Conservation (phyloP, 148 eudicot species). For the Chenopodium quinoa region DNA sequence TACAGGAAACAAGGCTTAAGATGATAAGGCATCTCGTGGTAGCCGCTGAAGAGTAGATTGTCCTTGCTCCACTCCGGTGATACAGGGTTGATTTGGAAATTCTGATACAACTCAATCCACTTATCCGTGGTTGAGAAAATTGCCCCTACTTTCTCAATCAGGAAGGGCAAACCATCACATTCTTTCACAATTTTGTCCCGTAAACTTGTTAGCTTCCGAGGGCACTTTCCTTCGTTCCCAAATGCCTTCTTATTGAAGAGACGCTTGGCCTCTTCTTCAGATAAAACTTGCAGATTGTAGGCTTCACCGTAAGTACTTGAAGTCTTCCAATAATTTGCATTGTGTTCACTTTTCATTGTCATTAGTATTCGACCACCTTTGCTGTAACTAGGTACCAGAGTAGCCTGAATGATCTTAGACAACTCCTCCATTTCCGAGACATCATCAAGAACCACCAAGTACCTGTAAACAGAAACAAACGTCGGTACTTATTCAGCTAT, state of each 20-base stretch:
- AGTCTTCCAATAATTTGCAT: slow-evolving; percentile 11
- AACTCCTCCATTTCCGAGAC: slow-evolving; percentile 5
- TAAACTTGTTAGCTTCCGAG: slow-evolving; percentile 2
- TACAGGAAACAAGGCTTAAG: slow-evolving; percentile 14
- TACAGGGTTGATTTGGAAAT: slow-evolving; percentile 1
- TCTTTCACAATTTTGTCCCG: slow-evolving; percentile 1
- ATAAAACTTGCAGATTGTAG: not conserved
- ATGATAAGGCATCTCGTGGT: slow-evolving; percentile 5
- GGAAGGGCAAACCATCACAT: slow-evolving; percentile 15
- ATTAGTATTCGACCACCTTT: slow-evolving; percentile 8
- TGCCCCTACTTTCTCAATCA: slow-evolving; percentile 6
- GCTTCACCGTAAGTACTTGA: not conserved
- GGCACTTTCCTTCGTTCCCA: slow-evolving; percentile 8
- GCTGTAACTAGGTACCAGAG: not conserved
- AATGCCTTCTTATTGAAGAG: slow-evolving; percentile 14
- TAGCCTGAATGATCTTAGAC: slow-evolving; percentile 1
- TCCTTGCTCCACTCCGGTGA: not conserved
- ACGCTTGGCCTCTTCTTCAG: not conserved
- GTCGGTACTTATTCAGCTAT: too few species aligned
- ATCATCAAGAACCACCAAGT: slow-evolving; percentile 12
- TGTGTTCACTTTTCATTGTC: slow-evolving; percentile 1
- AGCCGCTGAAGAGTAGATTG: not conserved
- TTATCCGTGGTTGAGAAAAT: not conserved
- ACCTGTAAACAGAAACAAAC: not conserved
- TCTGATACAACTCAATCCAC: slow-evolving; percentile 10